Base-by-base conservation (phyloP, 345 rosid species). In the Eutrema japonicum region DNA sequence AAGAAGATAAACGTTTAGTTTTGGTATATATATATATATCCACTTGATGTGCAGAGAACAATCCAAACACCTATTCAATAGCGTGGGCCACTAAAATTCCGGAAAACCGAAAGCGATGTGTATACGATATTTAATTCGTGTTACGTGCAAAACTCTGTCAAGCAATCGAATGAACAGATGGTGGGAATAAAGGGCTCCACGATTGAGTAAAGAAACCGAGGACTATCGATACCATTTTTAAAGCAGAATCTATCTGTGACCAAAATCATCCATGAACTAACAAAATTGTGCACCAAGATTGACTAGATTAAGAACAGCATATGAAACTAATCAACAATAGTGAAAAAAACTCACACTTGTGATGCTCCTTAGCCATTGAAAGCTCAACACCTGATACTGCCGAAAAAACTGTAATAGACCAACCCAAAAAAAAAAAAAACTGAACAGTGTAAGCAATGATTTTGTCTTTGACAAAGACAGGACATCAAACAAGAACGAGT, bases 371-470 rank as follows among this genome's bases (percentile, higher is more conserved):
- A 11, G 89, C 16, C 83, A 78, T 77, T 16, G 96, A 87, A 76
- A 93, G 90, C 82, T 90, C 96, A 42, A 93, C 87, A 61, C 98
- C 98, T 6, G 96, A 88, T 26, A 93, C 93, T 46, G 98, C 96
- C 60, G 98, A 90, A 52, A 93, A 90, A 58, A 93, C 98, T 93
- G 88, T 71, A 82, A 33, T 14, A 56, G 36, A 59, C 51, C 11
- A 27, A 30, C 41, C 26, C 42, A 29, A 58, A 7, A 37, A 26
- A 36, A 41, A 67, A 46, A 18, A 18, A 18, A 18, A 18, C 22
- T 63, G 49, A 74, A 75, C 63, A 43, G 56, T 42, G 35, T 16
- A 60, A 68, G 55, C 27, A 43, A 37, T 42, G 49, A 27, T 48
- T 56, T 30, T 48, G 70, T 58, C 48, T 30, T 38, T 40, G 45